Base-by-base conservation (phyloP, 1,139 yeast genomes). In the Yamadazyma epiphylla region DNA sequence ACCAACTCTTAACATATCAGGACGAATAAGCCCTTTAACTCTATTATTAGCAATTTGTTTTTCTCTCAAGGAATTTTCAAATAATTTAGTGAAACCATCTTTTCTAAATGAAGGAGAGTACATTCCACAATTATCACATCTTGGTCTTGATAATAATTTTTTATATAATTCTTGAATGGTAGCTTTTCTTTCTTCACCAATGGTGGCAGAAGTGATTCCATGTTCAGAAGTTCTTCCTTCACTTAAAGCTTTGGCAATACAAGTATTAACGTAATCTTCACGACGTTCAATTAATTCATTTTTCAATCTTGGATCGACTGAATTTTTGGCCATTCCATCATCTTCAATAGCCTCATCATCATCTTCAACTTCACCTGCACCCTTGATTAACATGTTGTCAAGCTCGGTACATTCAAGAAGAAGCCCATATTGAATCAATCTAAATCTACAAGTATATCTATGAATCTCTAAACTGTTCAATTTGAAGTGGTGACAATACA, bases 81-180 rank as follows among this genome's bases (percentile, higher is more conserved):
- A 94, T 41, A 94, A 78, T 64, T 94, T 94, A 37, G 91, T 77
- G 52, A 79, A 84, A 1, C 98, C 98, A 55, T 94, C 98, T 53
- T 89, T 91, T 65, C 98, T 78, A 69, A 81, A 91, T 25, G 81
- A 70, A 33, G 98, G 97, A 26, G 96, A 87, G 57, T 72, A 85
- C 95, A 89, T 85, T 29, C 88, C 86, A 74, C 99, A 94, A 59
- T 88, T 88, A 51, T 85, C 94, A 74, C 99, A 94, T 58, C 80
- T 84, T 35, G 87, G 80, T 58, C 96, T 78, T 29, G 81, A 61
- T 44, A 86, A 64, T 33, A 88, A 62, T 45, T 75, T 74, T 48
- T 74, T 77, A 65, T 88, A 85, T 48, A 89, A 82, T 24, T 80
- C 86, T 38, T 80, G 83, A 41, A 94, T 71, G 39, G 83, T 62